Percentiles rank a stretch among this genome's conserved stretches.
Conservation (phyloP, 768 basidiomycete genomes). For the Podaxis sp. region DNA sequence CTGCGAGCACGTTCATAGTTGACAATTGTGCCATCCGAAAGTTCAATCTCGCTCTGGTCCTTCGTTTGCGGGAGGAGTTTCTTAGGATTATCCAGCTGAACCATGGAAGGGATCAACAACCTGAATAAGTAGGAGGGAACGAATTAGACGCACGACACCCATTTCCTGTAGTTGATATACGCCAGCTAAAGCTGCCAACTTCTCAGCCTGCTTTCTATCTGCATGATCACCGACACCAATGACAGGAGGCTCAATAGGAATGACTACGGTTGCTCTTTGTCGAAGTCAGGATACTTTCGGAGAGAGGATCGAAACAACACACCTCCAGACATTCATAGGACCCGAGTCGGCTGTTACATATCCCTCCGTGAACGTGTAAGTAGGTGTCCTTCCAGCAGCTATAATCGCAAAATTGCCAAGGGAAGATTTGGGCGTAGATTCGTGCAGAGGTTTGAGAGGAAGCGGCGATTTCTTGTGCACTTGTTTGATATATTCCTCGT, state of each 20-base stretch:
- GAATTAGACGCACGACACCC: conserved; percentile 52
- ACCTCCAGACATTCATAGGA: conserved; percentile 40
- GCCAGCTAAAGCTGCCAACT: conserved; percentile 72
- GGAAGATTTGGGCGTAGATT: conserved; percentile 33
- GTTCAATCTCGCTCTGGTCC: conserved; percentile 21
- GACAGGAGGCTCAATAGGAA: conserved; percentile 34
- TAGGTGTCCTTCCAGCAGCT: conserved; percentile 23
- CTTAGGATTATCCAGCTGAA: conserved; percentile 35
- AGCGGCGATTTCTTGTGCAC: conserved; percentile 25
- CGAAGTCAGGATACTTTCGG: neutral
- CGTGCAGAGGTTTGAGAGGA: conserved; percentile 27
- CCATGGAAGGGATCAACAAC: neutral
- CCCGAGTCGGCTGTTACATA: conserved; percentile 19
- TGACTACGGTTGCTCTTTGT: conserved; percentile 35
- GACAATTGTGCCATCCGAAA: conserved; percentile 64
- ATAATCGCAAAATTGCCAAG: conserved; percentile 34
- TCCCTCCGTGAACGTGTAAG: conserved; percentile 30
- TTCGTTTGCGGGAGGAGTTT: conserved; percentile 21
- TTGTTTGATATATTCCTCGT: conserved; percentile 28
- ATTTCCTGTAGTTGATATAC: conserved; percentile 62
- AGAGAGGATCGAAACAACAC: conserved; percentile 13
- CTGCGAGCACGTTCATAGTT: conserved; percentile 69
- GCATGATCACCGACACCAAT: conserved; percentile 59
- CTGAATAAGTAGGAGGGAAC: neutral
- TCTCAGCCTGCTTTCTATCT: conserved; percentile 61